Evolutionary conservation across 805 yeast species (phyloP), one percentile per base, ranked within the genome.

Genomic region (Candida chilensis): DNA sequence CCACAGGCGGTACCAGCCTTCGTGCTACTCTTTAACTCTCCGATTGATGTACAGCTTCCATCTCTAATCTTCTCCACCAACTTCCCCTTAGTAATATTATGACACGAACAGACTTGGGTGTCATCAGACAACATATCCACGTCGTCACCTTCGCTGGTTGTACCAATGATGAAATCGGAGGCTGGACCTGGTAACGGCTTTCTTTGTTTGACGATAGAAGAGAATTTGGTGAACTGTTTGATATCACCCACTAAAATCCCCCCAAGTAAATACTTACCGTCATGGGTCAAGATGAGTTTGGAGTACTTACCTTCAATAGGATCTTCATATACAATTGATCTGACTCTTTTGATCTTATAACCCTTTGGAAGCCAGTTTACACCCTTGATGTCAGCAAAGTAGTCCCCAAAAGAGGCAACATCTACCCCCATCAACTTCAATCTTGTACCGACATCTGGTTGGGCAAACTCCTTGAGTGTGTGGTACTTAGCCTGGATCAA

Each of bases 1-100:
- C 63, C 61, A 32, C 63, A 56, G 1, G 61, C 57, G 14, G 61
- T 53, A 15, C 54, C 63, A 3, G 63, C 61, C 32, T 56, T 56
- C 5, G 62, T 54, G 27, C 45, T 38, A 17, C 50, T 46, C 38
- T 54, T 54, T 29, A 56, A 37, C 20, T 53, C 57, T 8, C 52
- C 53, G 12, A 56, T 28, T 12, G 55, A 45, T 2, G 36, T 36
- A 21, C 52, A 45, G 14, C 37, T 32, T 12, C 47, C 62, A 32
- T 42, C 43, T 16, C 44, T 37, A n/a, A 56, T 42, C 18, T 47
- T 45, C 12, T 47, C 51, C 6, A 46, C 46, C 7, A 56, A 31
- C 7, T 35, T 32, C 16, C 57, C 60, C 30, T 56, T 56, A n/a
- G 48, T 37, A 15, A 56, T 38, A 28, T 56, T 54, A 34, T 54